A percentile compares a stretch with the other conserved stretches of the same genome.
phyloP scores from a whole-genome alignment of 495 filamentous ascomycete species.

The Pseudotulostoma volvatum region DNA sequence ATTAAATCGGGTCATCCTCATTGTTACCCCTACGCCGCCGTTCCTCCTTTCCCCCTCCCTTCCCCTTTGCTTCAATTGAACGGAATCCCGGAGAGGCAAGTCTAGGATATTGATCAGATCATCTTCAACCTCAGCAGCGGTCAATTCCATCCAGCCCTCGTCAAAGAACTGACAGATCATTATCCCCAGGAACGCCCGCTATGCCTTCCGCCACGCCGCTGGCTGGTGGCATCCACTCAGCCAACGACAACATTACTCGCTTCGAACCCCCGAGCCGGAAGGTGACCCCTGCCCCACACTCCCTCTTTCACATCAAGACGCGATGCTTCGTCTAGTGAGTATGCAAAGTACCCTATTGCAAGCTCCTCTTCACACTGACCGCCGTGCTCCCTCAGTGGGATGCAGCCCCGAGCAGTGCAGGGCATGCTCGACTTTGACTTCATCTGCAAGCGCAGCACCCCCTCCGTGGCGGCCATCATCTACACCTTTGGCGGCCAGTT shows the following conservation, averaged over 20 bases:
- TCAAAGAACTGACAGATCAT: too few relatives aligned
- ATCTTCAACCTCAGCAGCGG: too few relatives aligned
- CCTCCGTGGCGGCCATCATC: conserved; percentile 97
- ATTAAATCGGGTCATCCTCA: conserved; percentile 6
- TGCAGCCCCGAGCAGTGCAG: conserved; percentile 95
- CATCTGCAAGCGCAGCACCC: conserved; percentile 96
- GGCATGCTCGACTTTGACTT: conserved; percentile 99
- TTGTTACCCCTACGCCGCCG: conserved; percentile 8
- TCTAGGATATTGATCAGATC: too few relatives aligned
- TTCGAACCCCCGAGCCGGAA: conserved; percentile 88
- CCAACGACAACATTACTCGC: conserved; percentile 96
- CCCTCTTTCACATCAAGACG: conserved; percentile 96
- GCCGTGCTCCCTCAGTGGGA: too few relatives aligned
- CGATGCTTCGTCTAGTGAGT: conserved; percentile 96
- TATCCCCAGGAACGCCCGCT: too few relatives aligned
- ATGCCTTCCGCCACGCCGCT: conserved; percentile 33
- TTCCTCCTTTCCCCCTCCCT: conserved; percentile 7
- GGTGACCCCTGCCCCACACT: conserved; percentile 71
- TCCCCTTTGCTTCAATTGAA: too few relatives aligned
- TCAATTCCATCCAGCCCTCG: too few relatives aligned
- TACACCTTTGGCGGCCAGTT: conserved; percentile 99
- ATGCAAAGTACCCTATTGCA: background rate
- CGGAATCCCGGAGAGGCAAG: too few relatives aligned
- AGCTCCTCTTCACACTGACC: background rate
- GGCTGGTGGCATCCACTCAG: conserved; percentile 37